These are phyloP conservation scores for Diutina ranongensis DNA, from an alignment of 1,139 yeast species.

Conservation along the genomic window DNA sequence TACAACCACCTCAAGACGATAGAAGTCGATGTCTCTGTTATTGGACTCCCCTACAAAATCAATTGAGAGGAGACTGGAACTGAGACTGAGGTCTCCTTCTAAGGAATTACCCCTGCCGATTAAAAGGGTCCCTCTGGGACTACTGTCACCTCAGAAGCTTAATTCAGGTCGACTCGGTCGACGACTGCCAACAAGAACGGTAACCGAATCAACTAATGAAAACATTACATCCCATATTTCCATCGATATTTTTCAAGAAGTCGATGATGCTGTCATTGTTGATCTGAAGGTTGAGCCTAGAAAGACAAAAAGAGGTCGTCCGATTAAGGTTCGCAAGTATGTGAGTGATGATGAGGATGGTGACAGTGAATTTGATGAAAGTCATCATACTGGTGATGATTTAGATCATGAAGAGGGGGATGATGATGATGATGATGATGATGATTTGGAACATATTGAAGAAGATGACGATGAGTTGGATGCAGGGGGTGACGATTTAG, in stretches of 20 bases:
- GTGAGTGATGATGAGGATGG: slow-evolving; percentile 1
- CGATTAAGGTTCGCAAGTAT: background rate
- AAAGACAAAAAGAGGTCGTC: slow-evolving; percentile 7
- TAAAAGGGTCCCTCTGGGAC: background rate
- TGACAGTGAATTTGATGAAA: background rate
- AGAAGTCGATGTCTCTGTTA: background rate
- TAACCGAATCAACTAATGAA: background rate
- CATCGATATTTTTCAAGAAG: background rate
- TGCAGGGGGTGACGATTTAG: background rate
- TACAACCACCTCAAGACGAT: background rate
- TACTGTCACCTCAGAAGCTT: background rate
- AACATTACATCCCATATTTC: no score
- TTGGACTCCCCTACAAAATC: background rate
- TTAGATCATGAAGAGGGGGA: slow-evolving; percentile 6
- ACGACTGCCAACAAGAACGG: background rate
- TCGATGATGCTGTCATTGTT: background rate
- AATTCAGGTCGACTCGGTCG: background rate
- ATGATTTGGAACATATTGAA: background rate
- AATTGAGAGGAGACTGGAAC: background rate
- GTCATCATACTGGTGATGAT: slow-evolving; percentile 8
- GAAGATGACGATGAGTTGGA: background rate
- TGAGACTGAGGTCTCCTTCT: background rate
- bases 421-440: slow-evolving; percentile 4
- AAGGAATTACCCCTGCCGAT: background rate
- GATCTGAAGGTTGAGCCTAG: background rate